Evolutionary conservation across 768 basidiomycete species (phyloP), one percentile per base, ranked within the genome.

Genomic region (Steccherinum ochraceum): DNA sequence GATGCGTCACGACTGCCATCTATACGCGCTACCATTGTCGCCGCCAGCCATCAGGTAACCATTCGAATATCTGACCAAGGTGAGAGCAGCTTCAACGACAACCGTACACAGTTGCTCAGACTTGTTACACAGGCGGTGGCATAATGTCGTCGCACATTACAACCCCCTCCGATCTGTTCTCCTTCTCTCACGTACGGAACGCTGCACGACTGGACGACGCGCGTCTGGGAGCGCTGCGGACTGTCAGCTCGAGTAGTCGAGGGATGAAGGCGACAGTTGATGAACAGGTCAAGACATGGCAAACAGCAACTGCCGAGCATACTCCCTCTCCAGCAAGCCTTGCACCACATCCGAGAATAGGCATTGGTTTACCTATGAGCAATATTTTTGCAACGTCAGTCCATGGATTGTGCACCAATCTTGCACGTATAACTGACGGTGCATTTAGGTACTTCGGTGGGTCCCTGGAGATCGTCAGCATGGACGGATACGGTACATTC

Each of bases 31-130:
- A 94, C 92, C 0, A 82, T 95, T 43, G 83, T 84, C 5, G 80
- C 83, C 2, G 84, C 85, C 1, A 74, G 81, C 25, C 77, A 90
- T 47, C 79, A 89, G 46, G 77, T 95, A 43, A 77, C 80, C 4
- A 77, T 95, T 46, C 84, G 92, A 35, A 85, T 95, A 69, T 92
- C 91, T n/a, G 92, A 95, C 63, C 83, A 89, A 79, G 93, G 91
- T 84, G 49, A n/a, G n/a, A n/a, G n/a, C n/a, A n/a, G n/a, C n/a
- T n/a, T n/a, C 2, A 30, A 10, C 21, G 5, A 21, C 5, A 19
- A 2, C 13, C 12, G 19, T 21, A 24, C 1, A 19, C 11, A 5
- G 26, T 47, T 18, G 43, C 21, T 39, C 41, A 13, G 25, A 24
- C 1, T 20, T 27, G 18, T 7, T 42, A 54, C 43, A 3, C 62